Conservation (phyloP, 2,329 filamentous ascomycete genomes). For the Phoma sp. region DNA sequence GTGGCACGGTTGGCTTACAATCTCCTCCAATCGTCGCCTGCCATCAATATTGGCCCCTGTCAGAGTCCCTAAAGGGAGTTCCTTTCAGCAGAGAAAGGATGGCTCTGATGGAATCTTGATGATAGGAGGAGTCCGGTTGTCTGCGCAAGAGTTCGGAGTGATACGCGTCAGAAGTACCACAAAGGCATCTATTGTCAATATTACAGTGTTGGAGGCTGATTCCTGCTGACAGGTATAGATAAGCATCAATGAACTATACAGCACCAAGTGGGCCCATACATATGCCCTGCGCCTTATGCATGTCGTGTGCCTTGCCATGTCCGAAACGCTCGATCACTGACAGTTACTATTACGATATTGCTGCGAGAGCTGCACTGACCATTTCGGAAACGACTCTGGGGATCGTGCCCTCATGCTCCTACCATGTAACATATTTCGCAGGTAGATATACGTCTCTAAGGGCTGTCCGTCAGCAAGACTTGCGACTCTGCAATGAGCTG, state of each 20-base stretch:
- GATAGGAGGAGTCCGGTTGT: background rate
- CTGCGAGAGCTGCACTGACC: background rate
- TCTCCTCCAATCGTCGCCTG: constrained; percentile 5
- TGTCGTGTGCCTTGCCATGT: constrained; percentile 1
- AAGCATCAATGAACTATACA: constrained; percentile 10
- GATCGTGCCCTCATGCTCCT: no score
- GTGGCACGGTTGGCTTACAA: constrained; percentile 5
- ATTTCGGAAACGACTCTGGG: no score
- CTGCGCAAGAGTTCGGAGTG: constrained; percentile 1
- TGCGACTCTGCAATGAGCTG: no score
- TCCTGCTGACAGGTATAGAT: constrained; percentile 11
- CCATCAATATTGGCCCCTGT: background rate
- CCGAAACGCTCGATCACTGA: background rate
- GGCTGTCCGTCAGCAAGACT: no score
- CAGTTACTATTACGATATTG: background rate
- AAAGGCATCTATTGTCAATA: background rate
- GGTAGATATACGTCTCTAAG: no score
- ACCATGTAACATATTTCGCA: no score
- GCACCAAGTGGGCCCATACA: constrained; percentile 7
- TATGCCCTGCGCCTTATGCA: constrained; percentile 4
- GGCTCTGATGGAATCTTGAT: background rate
- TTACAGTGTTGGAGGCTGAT: background rate
- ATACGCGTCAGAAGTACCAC: background rate
- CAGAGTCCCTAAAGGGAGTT: background rate
- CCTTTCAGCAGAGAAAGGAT: background rate